Percentiles rank a stretch among this genome's conserved stretches.
These are phyloP conservation scores for Nadsonia commutata DNA, from an alignment of 1,139 yeast species.

Conservation along the genomic window DNA sequence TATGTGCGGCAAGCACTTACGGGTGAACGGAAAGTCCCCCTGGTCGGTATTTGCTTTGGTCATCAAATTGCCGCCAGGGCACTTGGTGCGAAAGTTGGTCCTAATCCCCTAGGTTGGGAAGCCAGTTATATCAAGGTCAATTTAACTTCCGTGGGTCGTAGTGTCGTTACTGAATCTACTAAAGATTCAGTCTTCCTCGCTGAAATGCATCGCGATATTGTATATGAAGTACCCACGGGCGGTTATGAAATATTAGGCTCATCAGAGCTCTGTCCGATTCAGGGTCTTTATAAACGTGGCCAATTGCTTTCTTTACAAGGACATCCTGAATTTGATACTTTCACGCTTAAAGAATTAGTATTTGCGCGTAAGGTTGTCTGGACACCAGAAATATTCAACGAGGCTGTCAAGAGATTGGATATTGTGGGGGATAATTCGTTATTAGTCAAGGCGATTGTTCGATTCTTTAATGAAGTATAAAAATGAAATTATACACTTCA, in stretches of 20 bases:
- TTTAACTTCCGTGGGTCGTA: slow-evolving; percentile 26
- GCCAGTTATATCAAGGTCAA: slow-evolving; percentile 42
- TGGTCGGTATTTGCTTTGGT: slow-evolving; percentile 72
- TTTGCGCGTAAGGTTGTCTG: slow-evolving; percentile 13
- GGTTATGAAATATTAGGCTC: slow-evolving; percentile 28
- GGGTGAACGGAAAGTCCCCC: slow-evolving; percentile 13
- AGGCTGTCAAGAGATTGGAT: slow-evolving; percentile 12
- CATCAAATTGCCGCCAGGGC: slow-evolving; percentile 65
- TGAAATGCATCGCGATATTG: slow-evolving; percentile 64
- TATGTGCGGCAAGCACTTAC: slow-evolving; percentile 20
- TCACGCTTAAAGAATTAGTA: slow-evolving; percentile 20
- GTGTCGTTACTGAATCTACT: slow-evolving; percentile 23
- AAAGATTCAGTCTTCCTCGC: slow-evolving; percentile 28
- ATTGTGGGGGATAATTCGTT: slow-evolving; percentile 19
- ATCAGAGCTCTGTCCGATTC: slow-evolving; percentile 40
- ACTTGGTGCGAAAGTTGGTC: slow-evolving; percentile 43
- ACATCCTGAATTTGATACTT: slow-evolving; percentile 64
- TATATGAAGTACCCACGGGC: slow-evolving; percentile 30
- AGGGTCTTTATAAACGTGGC: slow-evolving; percentile 41
- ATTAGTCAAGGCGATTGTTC: slow-evolving; percentile 20
- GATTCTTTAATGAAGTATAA: slow-evolving; percentile 15
- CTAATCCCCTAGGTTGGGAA: slow-evolving; percentile 61
- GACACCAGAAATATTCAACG: slow-evolving; percentile 13
- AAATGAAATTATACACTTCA: not conserved
- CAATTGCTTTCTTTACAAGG: slow-evolving; percentile 64